Conservation (phyloP, 305 asterid species). For the Fraxinus platypoda region DNA sequence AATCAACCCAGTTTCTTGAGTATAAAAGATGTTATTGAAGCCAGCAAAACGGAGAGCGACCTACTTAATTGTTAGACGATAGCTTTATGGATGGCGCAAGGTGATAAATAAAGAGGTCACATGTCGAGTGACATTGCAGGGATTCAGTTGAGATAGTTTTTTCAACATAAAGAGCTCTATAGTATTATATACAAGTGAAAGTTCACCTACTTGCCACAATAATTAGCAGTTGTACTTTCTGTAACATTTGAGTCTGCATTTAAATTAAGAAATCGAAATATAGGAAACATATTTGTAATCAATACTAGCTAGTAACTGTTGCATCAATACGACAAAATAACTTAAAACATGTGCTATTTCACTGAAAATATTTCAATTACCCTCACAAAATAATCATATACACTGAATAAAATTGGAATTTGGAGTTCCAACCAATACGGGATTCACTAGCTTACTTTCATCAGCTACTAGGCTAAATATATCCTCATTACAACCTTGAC, state of each 20-base stretch:
- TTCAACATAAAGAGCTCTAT: neutral
- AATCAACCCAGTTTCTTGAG: conserved; percentile 79
- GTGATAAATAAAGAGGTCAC: neutral
- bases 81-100: conserved; percentile 2
- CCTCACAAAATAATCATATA: neutral
- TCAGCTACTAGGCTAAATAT: neutral
- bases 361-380: neutral
- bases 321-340: neutral
- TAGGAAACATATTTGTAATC: neutral
- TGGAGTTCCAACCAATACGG: neutral
- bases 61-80: conserved; percentile 31
- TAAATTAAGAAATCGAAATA: neutral
- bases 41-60: conserved; percentile 31
- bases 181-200: neutral
- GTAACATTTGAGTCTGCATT: neutral
- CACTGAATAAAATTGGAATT: neutral
- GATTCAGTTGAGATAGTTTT: neutral
- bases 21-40: conserved; percentile 28
- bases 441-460: neutral
- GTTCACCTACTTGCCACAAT: neutral
- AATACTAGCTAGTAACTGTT: too few relatives aligned
- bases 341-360: neutral
- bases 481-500: neutral
- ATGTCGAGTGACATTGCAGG: neutral
- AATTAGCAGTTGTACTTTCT: neutral